Conservation (phyloP, 2,329 filamentous ascomycete genomes). For the Neocatenulostroma microsporum region DNA sequence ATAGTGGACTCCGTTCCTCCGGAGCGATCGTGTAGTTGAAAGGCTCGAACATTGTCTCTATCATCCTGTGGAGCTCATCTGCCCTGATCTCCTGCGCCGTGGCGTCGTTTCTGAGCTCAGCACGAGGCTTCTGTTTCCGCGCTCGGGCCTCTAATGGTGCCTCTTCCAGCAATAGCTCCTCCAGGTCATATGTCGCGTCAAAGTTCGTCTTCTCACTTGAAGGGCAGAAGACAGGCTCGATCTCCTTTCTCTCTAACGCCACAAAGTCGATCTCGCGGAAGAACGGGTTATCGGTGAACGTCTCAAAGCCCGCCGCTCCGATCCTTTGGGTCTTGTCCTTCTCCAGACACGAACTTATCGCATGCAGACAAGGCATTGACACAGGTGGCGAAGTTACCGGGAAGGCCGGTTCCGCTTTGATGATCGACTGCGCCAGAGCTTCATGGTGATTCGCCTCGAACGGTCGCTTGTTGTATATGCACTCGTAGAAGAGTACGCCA, state of each 20-base stretch:
- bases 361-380: constrained; percentile 77
- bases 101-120: constrained; percentile 85
- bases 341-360: constrained; percentile 76
- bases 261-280: constrained; percentile 81
- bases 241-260: constrained; percentile 73
- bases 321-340: constrained; percentile 73
- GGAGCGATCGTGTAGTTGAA: constrained; percentile 88
- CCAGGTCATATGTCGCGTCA: constrained; percentile 93
- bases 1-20: constrained; percentile 52
- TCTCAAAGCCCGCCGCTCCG: constrained; percentile 72
- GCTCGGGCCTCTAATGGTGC: constrained; percentile 89
- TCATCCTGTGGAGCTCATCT: constrained; percentile 88
- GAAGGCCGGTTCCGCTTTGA: constrained; percentile 73
- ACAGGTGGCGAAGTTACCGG: constrained; percentile 91
- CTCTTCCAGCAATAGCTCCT: constrained; percentile 88
- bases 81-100: constrained; percentile 91
- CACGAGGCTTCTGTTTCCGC: constrained; percentile 84
- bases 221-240: constrained; percentile 84
- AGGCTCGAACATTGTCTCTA: constrained; percentile 85
- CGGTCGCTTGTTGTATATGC: constrained; percentile 97
- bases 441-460: constrained; percentile 87
- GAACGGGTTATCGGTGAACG: constrained; percentile 81
- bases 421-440: constrained; percentile 69
- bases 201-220: constrained; percentile 99
- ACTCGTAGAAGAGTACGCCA: constrained; percentile 97